Base-by-base conservation (phyloP, 83 land plant species). In the Thuja plicata region DNA sequence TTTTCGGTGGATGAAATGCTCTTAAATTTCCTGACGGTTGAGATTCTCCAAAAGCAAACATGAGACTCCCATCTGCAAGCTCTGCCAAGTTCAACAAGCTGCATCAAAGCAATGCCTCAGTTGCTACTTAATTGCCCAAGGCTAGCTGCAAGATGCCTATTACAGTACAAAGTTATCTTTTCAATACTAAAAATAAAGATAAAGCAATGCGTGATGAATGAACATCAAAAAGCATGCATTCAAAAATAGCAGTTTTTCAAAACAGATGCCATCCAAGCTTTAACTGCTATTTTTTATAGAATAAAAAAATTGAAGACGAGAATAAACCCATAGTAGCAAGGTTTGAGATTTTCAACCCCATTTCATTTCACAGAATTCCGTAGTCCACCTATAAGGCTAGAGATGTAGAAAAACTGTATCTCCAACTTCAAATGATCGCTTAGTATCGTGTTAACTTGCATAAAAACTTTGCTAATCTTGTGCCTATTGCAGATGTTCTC, bases 51-150 rank as follows among this genome's bases (percentile, higher is more conserved):
- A 60, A 86, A 38, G 45, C 38, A 19, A 86, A 86, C 71, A 21
- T 9, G 16, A 71, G 66, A 84, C 73, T 27, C 41, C 73, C 88
- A 89, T 91, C 89, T 93, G 94, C 92, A 90, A 90, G 91, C 90
- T 91, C 94, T 91, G 93, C 87, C 92, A 90, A 91, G 90, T 88
- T 90, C 76, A 91, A 91, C 73, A 88, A 91, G 94, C 93, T 93
- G 93, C 93, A 93, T 90, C 92, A 91, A 91, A 89, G 55, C 87
- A 71, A 87, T 84, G 52, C 86, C 89, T 92, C 91, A 90, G 93
- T 88, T 88, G 90, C 76, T 38, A 89, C 81, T 60, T 73, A 30
- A 87, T 74, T 34, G 21, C 88, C 82, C 78, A 87, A 71, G 81
- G 24, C 52, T 41, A 87, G 50, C 13, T 73, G 41, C 87, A 55